Percentiles rank a stretch among this genome's conserved stretches.
Evolutionary conservation across 1,284 basidiomycete species (phyloP).

Genomic region (Ceratobasidium sp.): DNA sequence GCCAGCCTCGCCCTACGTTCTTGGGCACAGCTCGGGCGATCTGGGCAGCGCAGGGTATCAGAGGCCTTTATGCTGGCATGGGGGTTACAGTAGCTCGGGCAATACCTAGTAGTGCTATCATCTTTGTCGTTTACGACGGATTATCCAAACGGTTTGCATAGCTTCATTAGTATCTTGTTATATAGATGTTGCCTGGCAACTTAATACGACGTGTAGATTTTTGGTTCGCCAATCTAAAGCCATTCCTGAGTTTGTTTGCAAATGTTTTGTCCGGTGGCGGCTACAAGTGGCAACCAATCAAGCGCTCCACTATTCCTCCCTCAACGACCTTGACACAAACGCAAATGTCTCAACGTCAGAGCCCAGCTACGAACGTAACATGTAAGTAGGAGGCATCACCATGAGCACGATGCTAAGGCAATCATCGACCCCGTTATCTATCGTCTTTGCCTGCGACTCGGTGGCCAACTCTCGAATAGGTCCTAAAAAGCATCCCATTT

Average conservation of each 20-base stretch:
- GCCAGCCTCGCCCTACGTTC: constrained; percentile 68
- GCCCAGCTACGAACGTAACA: too few species aligned
- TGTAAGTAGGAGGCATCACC: too few species aligned
- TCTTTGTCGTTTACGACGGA: constrained; percentile 91
- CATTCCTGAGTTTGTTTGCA: too few species aligned
- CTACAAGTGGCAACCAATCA: too few species aligned
- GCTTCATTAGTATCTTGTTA: not conserved
- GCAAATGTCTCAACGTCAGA: too few species aligned
- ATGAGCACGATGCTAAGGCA: too few species aligned
- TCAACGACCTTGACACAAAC: too few species aligned
- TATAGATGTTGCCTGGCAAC: not conserved
- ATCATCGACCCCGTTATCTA: too few species aligned
- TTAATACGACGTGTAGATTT: not conserved
- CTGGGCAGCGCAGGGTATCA: constrained; percentile 81
- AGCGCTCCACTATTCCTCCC: too few species aligned
- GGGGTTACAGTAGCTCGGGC: constrained; percentile 91
- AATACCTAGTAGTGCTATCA: constrained; percentile 90
- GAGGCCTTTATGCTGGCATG: constrained; percentile 94
- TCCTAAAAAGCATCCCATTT: not conserved
- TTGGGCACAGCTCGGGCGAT: constrained; percentile 78
- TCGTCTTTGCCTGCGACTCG: too few species aligned
- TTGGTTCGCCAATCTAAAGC: too few species aligned
- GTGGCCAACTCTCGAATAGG: not conserved
- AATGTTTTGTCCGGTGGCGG: too few species aligned
- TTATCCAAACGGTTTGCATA: constrained; percentile 70